phyloP scores from a whole-genome alignment of 331 rosid genomes.

The Acacia concinna region DNA sequence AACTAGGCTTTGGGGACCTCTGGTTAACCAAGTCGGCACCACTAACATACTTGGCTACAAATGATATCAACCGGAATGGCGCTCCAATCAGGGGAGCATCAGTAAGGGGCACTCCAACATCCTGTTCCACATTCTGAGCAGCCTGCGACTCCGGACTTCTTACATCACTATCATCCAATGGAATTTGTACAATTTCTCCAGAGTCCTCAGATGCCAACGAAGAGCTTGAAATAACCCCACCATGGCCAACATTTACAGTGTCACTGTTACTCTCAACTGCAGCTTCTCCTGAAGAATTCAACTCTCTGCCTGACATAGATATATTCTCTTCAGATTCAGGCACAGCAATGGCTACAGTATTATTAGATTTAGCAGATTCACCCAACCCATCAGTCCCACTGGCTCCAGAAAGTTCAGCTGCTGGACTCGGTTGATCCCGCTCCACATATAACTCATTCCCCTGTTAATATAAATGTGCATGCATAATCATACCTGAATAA shows the following conservation, averaged over 20 bases:
- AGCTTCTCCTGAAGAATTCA: conserved; percentile 38
- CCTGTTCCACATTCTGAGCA: conserved; percentile 36
- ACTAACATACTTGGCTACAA: conserved; percentile 82
- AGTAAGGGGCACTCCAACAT: conserved; percentile 45
- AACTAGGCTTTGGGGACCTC: conserved; percentile 37
- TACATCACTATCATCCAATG: conserved; percentile 53
- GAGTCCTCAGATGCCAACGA: conserved; percentile 38
- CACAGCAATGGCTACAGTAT: conserved; percentile 9
- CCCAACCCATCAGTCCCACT: conserved; percentile 18
- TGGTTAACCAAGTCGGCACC: conserved; percentile 81
- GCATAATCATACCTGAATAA: conserved; percentile 19
- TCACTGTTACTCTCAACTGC: conserved; percentile 37
- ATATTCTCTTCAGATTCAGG: conserved; percentile 38
- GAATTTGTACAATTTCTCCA: conserved; percentile 75
- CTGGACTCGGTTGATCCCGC: conserved; percentile 46
- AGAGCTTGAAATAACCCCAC: conserved; percentile 26
- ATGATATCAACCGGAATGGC: conserved; percentile 80
- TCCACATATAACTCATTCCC: conserved; percentile 57
- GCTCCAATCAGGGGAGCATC: conserved; percentile 96
- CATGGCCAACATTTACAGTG: conserved; percentile 20
- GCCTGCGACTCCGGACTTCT: conserved; percentile 44
- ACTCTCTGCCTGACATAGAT: conserved; percentile 28
- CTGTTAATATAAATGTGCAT: conserved; percentile 42
- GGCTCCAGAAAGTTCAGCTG: conserved; percentile 36
- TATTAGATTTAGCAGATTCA: conserved; percentile 31